A percentile compares a stretch with the other conserved stretches of the same genome.
Conservation (phyloP, 768 basidiomycete species). For the Tubosaeta brunneosetosa region DNA sequence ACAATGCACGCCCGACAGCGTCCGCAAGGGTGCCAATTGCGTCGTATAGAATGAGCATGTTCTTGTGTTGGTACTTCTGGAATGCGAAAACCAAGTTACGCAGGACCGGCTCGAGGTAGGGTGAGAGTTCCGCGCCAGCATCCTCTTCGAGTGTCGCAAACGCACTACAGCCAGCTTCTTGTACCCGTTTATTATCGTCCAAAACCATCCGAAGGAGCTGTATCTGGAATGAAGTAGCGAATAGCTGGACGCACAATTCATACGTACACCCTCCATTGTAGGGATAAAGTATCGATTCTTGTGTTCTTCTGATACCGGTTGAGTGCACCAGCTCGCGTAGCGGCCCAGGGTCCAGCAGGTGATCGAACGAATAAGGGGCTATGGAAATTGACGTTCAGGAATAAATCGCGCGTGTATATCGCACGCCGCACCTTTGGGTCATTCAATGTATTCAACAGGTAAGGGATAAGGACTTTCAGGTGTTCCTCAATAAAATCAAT, state of each 20-base stretch:
- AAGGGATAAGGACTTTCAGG: conserved; percentile 87
- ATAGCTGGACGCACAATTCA: conserved; percentile 14
- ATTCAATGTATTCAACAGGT: conserved; percentile 83
- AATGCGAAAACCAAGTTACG: conserved; percentile 95
- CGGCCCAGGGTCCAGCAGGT: conserved; percentile 99
- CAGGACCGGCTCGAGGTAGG: conserved; percentile 92
- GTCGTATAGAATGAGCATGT: conserved; percentile 96
- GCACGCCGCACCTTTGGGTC: conserved; percentile 73
- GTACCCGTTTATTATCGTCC: conserved; percentile 97
- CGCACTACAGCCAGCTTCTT: conserved; percentile 98
- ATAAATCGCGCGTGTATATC: not conserved
- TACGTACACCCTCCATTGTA: conserved; percentile 92
- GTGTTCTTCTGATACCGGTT: conserved; percentile 78
- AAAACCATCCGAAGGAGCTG: conserved; percentile 96
- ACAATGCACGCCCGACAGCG: conserved; percentile 84
- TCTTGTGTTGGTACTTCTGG: conserved; percentile 98
- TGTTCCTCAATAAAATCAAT: conserved; percentile 95
- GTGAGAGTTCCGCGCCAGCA: conserved; percentile 82
- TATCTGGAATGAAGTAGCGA: not conserved
- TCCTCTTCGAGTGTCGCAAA: conserved; percentile 99
- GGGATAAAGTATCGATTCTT: conserved; percentile 90
- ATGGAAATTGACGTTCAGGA: conserved; percentile 9
- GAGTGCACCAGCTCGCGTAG: conserved; percentile 97
- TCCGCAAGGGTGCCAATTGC: conserved; percentile 98
- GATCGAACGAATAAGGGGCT: conserved; percentile 97